Conservation (phyloP, 106 monocot species). For the Chionographis japonica region DNA sequence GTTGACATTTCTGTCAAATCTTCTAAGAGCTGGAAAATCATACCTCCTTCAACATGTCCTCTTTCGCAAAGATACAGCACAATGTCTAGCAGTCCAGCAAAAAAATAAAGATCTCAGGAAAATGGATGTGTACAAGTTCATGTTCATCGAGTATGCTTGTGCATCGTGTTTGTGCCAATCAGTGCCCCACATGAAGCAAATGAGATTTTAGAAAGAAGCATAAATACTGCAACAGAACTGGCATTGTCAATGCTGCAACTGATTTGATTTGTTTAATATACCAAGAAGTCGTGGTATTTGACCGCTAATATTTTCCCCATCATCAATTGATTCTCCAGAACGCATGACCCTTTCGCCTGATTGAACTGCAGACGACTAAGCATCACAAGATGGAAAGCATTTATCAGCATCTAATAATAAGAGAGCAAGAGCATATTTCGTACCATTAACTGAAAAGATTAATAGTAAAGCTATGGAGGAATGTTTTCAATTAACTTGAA, state of each 20-base stretch:
- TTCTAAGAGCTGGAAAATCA: slow-evolving; percentile 98
- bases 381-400: slow-evolving; percentile 8
- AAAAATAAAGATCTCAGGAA: slow-evolving; percentile 7
- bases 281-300: slow-evolving; percentile 90
- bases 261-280: slow-evolving; percentile 11
- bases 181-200: not conserved
- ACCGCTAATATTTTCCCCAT: slow-evolving; percentile 37
- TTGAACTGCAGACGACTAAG: slow-evolving; percentile 81
- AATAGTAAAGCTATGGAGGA: not conserved
- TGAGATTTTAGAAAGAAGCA: not conserved
- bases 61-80: slow-evolving; percentile 89
- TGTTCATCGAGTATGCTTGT: not conserved
- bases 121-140: not conserved
- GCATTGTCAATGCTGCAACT: not conserved
- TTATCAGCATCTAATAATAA: not conserved
- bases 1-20: slow-evolving; percentile 99
- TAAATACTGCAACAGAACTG: not conserved
- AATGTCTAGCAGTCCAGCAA: slow-evolving; percentile 52
- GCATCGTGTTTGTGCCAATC: not conserved
- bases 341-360: slow-evolving; percentile 75
- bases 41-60: slow-evolving; percentile 97
- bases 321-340: slow-evolving; percentile 64
- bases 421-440: not conserved
- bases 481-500: not conserved
- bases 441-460: not conserved